These are phyloP conservation scores for Thalassia testudinum DNA, from an alignment of 116 monocot genomes.

Conservation along the genomic window DNA sequence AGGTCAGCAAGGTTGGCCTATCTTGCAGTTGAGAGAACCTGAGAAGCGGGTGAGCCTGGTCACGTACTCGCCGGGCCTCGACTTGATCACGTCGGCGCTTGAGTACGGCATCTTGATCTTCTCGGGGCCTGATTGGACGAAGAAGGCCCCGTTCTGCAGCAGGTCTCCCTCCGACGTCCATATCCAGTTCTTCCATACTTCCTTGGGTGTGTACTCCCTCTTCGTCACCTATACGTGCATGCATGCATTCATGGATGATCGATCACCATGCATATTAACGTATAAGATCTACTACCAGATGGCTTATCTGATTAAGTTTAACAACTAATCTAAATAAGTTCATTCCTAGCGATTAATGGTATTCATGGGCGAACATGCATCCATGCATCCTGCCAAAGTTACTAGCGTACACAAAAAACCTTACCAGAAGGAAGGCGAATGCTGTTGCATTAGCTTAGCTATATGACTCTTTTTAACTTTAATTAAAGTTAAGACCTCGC, in stretches of 20 bases:
- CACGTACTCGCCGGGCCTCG: conserved; percentile 26
- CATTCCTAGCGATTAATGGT: no score
- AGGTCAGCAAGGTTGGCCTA: conserved; percentile 19
- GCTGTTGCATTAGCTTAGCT: no score
- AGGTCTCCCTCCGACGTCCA: conserved; percentile 53
- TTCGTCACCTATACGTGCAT: conserved; percentile 37
- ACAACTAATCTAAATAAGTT: no score
- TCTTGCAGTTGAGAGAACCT: conserved; percentile 27
- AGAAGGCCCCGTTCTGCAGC: conserved; percentile 48
- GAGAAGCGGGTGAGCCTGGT: conserved; percentile 45
- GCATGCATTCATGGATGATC: background rate
- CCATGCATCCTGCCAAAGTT: background rate
- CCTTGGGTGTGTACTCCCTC: conserved; percentile 25
- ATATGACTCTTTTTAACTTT: no score
- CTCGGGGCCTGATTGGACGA: conserved; percentile 20
- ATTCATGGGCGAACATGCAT: no score
- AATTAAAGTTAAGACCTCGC: no score
- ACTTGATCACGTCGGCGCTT: conserved; percentile 15
- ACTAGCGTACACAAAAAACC: no score
- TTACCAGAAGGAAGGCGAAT: no score
- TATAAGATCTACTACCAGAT: no score
- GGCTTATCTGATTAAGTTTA: no score
- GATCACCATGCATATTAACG: no score
- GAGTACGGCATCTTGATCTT: conserved; percentile 4
- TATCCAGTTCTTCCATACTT: conserved; percentile 38